Conservation (phyloP, 495 filamentous ascomycete genomes). For the Pyronema omphalodes region DNA sequence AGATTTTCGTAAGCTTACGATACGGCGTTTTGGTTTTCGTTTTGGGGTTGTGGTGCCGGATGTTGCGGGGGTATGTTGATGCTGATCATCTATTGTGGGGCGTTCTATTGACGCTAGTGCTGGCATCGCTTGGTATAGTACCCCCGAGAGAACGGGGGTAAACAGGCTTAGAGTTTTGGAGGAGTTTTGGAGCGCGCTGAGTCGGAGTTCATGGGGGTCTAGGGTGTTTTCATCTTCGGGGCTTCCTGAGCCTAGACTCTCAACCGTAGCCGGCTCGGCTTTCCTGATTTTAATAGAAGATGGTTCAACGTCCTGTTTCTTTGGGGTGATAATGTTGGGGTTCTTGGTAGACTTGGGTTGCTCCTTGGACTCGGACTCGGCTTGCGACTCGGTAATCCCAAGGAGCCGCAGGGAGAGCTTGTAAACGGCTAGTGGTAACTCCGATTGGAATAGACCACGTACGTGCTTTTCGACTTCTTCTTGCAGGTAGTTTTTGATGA, state of each 20-base stretch:
- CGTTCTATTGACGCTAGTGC: conserved; percentile 22
- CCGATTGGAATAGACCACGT: conserved; percentile 82
- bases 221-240: conserved; percentile 32
- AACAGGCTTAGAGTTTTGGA: conserved; percentile 72
- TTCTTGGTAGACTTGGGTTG: conserved; percentile 9
- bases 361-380: background rate
- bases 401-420: conserved; percentile 69
- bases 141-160: conserved; percentile 61
- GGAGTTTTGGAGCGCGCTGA: conserved; percentile 45
- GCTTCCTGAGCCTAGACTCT: no score
- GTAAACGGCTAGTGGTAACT: conserved; percentile 86
- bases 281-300: conserved; percentile 40
- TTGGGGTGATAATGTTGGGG: conserved; percentile 23
- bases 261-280: conserved; percentile 32
- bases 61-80: conserved; percentile 34
- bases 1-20: conserved; percentile 59
- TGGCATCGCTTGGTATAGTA: conserved; percentile 76
- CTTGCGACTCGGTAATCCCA: conserved; percentile 26
- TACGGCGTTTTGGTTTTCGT: conserved; percentile 74
- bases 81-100: conserved; percentile 41
- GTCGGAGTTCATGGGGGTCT: conserved; percentile 65
- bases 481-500: conserved; percentile 88
- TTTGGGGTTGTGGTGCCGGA: conserved; percentile 31
- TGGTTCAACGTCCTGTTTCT: background rate
- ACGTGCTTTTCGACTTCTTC: conserved; percentile 83